Percentiles rank a stretch among this genome's conserved stretches.
Conservation (phyloP, 441 rosid species). For the Brassica hybrid region DNA sequence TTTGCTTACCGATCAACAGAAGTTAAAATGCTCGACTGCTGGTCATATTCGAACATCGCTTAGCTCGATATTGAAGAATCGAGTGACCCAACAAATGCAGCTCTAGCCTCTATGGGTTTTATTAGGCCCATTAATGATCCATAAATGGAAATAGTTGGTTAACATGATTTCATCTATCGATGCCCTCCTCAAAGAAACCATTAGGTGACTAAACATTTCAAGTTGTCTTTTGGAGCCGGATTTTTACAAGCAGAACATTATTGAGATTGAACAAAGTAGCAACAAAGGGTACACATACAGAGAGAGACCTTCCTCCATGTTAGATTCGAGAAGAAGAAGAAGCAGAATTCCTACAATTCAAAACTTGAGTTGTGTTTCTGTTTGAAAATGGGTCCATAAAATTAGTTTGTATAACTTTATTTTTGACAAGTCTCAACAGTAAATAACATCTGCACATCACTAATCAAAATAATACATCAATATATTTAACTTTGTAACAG, state of each 20-base stretch:
- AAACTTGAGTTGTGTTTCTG: not conserved
- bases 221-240: not conserved
- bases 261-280: slow-evolving; percentile 7
- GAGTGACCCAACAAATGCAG: not conserved
- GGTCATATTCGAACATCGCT: not conserved
- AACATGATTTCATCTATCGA: not conserved
- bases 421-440: slow-evolving; percentile 2
- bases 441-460: not conserved
- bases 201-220: not conserved
- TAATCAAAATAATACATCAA: slow-evolving; percentile 1
- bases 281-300: slow-evolving; percentile 5
- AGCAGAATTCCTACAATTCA: slow-evolving; percentile 7
- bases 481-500: slow-evolving; percentile 1
- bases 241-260: not conserved
- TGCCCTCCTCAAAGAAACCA: slow-evolving; percentile 13
- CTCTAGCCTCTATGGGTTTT: not conserved
- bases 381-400: not conserved
- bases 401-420: not conserved
- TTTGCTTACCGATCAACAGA: not conserved
- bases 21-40: not conserved
- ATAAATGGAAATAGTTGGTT: not conserved
- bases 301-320: not conserved
- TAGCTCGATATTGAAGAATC: not conserved
- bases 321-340: slow-evolving; percentile 32
- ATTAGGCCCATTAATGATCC: not conserved